Conservation (phyloP, 139 green algal species). For the Chlorella sp. region DNA sequence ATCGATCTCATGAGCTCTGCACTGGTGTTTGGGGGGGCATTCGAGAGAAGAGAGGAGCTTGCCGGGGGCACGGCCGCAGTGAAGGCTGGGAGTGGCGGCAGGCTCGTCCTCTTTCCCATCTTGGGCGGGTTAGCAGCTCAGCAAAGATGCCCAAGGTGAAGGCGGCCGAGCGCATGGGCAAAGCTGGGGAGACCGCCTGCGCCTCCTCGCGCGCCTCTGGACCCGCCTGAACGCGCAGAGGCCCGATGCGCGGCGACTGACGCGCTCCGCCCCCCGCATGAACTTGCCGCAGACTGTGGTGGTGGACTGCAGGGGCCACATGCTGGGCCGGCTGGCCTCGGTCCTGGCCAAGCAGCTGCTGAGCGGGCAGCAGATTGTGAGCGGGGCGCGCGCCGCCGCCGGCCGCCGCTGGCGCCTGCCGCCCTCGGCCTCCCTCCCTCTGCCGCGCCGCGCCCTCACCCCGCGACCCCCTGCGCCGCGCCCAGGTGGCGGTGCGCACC, state of each 20-base stretch:
- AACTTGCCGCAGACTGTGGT: constrained; percentile 72
- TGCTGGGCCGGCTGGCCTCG: constrained; percentile 96
- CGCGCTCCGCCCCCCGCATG: background rate
- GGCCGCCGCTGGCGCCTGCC: background rate
- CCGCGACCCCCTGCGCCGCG: no score
- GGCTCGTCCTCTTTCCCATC: constrained; percentile 14
- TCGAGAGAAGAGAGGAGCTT: no score
- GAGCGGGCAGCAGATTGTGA: constrained; percentile 90
- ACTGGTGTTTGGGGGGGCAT: no score
- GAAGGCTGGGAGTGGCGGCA: background rate
- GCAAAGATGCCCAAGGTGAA: constrained; percentile 24
- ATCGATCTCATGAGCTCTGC: no score
- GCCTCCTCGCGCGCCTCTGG: background rate
- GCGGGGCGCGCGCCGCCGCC: background rate
- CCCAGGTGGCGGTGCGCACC: constrained; percentile 84
- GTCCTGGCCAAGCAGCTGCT: constrained; percentile 98
- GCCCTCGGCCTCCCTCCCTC: background rate
- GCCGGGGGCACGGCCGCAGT: background rate
- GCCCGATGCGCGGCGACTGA: background rate
- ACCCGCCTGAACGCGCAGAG: background rate
- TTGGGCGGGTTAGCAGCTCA: background rate
- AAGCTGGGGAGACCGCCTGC: background rate
- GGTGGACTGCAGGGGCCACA: constrained; percentile 93
- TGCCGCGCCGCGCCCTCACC: background rate
- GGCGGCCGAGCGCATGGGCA: background rate